A percentile compares a stretch with the other conserved stretches of the same genome.
phyloP scores from a whole-genome alignment of 2,329 filamentous ascomycete genomes.

The Cytospora leucostoma region DNA sequence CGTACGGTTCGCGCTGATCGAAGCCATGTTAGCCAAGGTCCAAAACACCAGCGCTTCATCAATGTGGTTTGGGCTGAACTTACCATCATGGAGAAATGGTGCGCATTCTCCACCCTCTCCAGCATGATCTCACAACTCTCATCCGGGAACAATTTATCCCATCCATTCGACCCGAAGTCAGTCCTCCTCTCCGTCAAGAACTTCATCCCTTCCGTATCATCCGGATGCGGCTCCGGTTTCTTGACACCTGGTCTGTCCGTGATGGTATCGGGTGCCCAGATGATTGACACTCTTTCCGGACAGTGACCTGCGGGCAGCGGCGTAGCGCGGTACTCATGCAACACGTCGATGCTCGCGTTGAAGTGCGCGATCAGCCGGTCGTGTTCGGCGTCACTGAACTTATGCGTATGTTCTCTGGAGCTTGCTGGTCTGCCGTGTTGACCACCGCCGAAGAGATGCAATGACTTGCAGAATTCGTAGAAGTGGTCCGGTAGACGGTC shows the following conservation, averaged over 20 bases:
- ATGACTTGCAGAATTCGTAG: slow-evolving; percentile 15
- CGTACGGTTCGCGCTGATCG: slow-evolving; percentile 8
- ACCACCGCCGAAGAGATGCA: slow-evolving; percentile 15
- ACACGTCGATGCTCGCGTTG: slow-evolving; percentile 13
- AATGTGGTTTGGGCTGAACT: not conserved
- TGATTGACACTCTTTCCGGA: slow-evolving; percentile 9
- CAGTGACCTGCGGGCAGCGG: not conserved
- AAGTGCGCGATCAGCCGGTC: slow-evolving; percentile 14
- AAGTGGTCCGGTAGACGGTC: slow-evolving; percentile 6
- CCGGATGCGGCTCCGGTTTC: slow-evolving; percentile 8
- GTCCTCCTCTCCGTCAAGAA: slow-evolving; percentile 14
- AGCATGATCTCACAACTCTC: slow-evolving; percentile 3
- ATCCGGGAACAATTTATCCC: slow-evolving; percentile 3
- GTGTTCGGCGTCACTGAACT: slow-evolving; percentile 5
- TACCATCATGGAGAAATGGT: slow-evolving; percentile 19
- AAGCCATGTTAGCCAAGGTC: not conserved
- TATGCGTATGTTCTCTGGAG: slow-evolving; percentile 11
- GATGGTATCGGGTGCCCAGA: slow-evolving; percentile 18
- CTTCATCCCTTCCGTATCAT: slow-evolving; percentile 15
- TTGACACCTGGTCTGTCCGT: slow-evolving; percentile 9
- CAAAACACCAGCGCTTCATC: not conserved
- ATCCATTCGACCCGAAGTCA: slow-evolving; percentile 11
- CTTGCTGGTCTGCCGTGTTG: slow-evolving; percentile 11
- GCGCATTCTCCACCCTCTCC: slow-evolving; percentile 1
- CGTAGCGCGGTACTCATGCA: slow-evolving; percentile 10